Evolutionary conservation across 768 basidiomycete genomes (phyloP).

Genomic region (Podaxis carcinomalis): DNA sequence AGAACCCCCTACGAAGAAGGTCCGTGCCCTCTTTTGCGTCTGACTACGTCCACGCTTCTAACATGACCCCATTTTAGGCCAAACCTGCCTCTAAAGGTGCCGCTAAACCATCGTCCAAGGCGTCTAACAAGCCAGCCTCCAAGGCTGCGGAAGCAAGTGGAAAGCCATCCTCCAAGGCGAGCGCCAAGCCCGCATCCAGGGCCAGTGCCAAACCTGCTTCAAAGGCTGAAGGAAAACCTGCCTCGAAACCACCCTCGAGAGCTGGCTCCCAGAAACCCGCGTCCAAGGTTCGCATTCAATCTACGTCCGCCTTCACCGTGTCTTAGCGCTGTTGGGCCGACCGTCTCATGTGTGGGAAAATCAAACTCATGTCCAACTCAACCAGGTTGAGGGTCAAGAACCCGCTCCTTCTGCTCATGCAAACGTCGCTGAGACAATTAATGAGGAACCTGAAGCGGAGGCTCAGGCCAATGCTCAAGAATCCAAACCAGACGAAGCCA

Average conservation of each 20-base stretch:
- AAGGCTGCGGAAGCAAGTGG: constrained; percentile 21
- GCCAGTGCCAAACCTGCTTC: constrained; percentile 39
- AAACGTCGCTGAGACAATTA: constrained; percentile 42
- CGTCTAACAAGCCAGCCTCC: constrained; percentile 39
- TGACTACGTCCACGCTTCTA: not conserved
- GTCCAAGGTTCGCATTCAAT: constrained; percentile 45
- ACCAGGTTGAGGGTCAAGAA: constrained; percentile 35
- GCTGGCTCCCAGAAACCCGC: constrained; percentile 59
- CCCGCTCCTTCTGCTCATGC: constrained; percentile 30
- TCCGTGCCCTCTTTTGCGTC: constrained; percentile 17
- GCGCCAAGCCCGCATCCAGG: constrained; percentile 39
- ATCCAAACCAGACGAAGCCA: constrained; percentile 11
- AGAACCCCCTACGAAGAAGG: constrained; percentile 65
- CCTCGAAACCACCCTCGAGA: constrained; percentile 54
- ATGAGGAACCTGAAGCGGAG: constrained; percentile 49
- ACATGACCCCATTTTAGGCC: constrained; percentile 23
- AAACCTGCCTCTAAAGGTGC: constrained; percentile 39
- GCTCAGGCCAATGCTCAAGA: constrained; percentile 29
- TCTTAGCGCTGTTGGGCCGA: constrained; percentile 5
- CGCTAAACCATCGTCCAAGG: constrained; percentile 38
- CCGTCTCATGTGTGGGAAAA: constrained; percentile 4
- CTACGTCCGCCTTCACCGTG: constrained; percentile 1
- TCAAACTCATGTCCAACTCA: constrained; percentile 17
- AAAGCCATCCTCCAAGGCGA: constrained; percentile 23
- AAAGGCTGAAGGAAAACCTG: constrained; percentile 35